Evolutionary conservation across 2,329 filamentous ascomycete genomes (phyloP).

Genomic region (Biscogniauxia marginata): DNA sequence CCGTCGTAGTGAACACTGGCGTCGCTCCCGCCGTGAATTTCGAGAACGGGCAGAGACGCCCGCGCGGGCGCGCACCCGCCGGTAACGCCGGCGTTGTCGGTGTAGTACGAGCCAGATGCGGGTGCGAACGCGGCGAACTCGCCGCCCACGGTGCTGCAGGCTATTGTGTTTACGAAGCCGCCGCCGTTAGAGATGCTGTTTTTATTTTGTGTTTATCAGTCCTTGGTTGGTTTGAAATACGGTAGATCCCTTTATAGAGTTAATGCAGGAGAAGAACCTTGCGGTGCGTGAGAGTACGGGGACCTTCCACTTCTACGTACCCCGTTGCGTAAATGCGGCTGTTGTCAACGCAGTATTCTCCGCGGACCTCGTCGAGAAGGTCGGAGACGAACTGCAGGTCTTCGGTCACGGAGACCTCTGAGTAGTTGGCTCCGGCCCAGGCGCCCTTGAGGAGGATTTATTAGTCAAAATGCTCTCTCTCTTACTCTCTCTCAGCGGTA

Average conservation of each 20-base stretch:
- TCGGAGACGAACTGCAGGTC: slow-evolving; percentile 47
- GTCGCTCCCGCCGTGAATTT: slow-evolving; percentile 46
- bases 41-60: slow-evolving; percentile 40
- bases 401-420: slow-evolving; percentile 38
- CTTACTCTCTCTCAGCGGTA: no score
- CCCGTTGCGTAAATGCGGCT: slow-evolving; percentile 45
- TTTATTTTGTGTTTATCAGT: not conserved
- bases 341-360: slow-evolving; percentile 43
- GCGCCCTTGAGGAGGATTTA: slow-evolving; percentile 37
- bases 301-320: slow-evolving; percentile 7
- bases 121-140: slow-evolving; percentile 46
- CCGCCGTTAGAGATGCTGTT: slow-evolving; percentile 44
- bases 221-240: no score
- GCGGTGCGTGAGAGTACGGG: no score
- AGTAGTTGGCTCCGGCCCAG: slow-evolving; percentile 48
- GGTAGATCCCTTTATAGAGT: no score
- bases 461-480: no score
- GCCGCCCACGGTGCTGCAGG: slow-evolving; percentile 41
- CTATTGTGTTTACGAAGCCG: slow-evolving; percentile 46
- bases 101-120: slow-evolving; percentile 46
- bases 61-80: slow-evolving; percentile 38
- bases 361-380: slow-evolving; percentile 39
- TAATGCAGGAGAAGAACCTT: no score
- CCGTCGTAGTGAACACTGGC: slow-evolving; percentile 43
- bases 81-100: slow-evolving; percentile 34